Conservation (phyloP, 768 basidiomycete genomes). For the Collybiopsis confluens region DNA sequence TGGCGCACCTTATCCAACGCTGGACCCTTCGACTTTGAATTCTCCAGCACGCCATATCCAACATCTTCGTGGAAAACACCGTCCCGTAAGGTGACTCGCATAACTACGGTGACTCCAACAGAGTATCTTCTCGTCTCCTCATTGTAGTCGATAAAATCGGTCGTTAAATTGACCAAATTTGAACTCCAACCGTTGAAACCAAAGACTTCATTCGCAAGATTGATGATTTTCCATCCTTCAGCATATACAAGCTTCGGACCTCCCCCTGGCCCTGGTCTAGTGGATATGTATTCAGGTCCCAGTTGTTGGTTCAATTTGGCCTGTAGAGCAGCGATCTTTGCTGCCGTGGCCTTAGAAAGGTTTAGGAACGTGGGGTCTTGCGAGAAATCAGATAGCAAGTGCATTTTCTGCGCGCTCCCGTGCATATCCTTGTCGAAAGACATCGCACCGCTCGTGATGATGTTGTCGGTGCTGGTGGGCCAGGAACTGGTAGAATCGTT, state of each 20-base stretch:
- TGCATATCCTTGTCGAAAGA: conserved; percentile 62
- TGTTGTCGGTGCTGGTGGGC: conserved; percentile 8
- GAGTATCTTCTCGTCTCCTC: conserved; percentile 63
- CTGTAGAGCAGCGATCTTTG: conserved; percentile 69
- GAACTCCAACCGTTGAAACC: conserved; percentile 97
- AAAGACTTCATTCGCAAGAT: conserved; percentile 96
- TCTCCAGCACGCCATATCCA: conserved; percentile 86
- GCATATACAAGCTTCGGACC: conserved; percentile 89
- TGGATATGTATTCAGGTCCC: conserved; percentile 91
- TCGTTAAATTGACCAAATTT: conserved; percentile 66
- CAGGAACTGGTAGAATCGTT: not conserved
- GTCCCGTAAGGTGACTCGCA: conserved; percentile 83
- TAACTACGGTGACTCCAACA: conserved; percentile 79
- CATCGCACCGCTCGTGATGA: conserved; percentile 51
- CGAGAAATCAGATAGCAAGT: conserved; percentile 11
- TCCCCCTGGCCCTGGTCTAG: conserved; percentile 82
- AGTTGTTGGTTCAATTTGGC: conserved; percentile 82
- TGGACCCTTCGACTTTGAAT: conserved; percentile 76
- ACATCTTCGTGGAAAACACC: conserved; percentile 92
- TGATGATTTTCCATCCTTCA: conserved; percentile 98
- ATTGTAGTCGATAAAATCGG: conserved; percentile 74
- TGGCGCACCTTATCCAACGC: conserved; percentile 90
- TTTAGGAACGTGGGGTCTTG: conserved; percentile 24
- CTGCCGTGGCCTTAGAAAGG: conserved; percentile 58
- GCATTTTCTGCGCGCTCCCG: conserved; percentile 28